phyloP scores from a whole-genome alignment of 345 rosid species.

The Bruguiera gymnorhiza region DNA sequence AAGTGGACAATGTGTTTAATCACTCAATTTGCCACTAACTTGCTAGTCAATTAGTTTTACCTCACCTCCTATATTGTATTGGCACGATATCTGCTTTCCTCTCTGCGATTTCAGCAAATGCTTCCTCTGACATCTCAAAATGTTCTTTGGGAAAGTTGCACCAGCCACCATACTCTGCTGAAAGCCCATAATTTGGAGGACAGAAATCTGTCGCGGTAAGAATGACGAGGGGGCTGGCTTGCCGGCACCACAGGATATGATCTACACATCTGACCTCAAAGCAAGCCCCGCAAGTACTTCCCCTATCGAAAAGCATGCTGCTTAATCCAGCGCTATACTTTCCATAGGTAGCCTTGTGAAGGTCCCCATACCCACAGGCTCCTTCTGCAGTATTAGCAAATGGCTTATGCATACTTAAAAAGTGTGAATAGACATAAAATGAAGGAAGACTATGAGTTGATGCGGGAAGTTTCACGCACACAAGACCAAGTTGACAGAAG shows the following conservation, averaged over 20 bases:
- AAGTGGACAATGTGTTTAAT: neutral
- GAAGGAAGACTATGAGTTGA: conserved; percentile 3
- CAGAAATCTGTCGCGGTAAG: conserved; percentile 95
- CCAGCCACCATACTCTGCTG: conserved; percentile 86
- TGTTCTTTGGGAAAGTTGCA: conserved; percentile 90
- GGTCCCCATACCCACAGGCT: conserved; percentile 92
- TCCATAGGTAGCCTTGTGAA: conserved; percentile 65
- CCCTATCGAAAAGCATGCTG: conserved; percentile 70
- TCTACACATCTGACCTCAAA: conserved; percentile 82
- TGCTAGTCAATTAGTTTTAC: neutral
- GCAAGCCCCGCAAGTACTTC: conserved; percentile 90
- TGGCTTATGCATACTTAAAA: neutral
- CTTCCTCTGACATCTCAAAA: conserved; percentile 84
- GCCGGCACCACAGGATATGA: conserved; percentile 77
- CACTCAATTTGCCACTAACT: neutral
- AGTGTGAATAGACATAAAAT: neutral
- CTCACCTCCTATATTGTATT: conserved; percentile 65
- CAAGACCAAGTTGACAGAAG: conserved; percentile 4
- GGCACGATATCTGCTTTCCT: conserved; percentile 68
- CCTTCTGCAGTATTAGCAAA: conserved; percentile 53
- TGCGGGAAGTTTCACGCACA: neutral
- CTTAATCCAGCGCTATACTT: conserved; percentile 75
- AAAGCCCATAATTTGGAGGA: conserved; percentile 82
- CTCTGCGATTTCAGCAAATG: conserved; percentile 79
- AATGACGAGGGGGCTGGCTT: conserved; percentile 74